Evolutionary conservation across 805 yeast genomes (phyloP).

Genomic region (Ascoidea rubescens): DNA sequence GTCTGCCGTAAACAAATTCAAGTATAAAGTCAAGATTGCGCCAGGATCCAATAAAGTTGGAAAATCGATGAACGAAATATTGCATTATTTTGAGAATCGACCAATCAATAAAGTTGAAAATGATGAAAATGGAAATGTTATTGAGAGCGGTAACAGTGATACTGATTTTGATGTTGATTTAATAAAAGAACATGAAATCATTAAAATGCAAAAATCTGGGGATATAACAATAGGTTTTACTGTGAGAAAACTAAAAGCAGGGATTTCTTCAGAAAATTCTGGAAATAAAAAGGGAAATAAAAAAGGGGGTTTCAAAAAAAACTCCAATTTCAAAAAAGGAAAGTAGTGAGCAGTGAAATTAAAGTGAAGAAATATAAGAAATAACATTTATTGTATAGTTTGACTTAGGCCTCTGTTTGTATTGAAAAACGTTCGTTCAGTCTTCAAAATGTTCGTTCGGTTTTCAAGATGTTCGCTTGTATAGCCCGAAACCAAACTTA

Average conservation of each 20-base stretch:
- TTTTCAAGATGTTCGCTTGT: no score
- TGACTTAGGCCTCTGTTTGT: not conserved
- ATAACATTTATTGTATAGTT: not conserved
- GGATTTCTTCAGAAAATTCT: constrained; percentile 33
- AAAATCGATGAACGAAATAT: constrained; percentile 60
- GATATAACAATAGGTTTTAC: constrained; percentile 59
- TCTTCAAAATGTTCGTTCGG: no score
- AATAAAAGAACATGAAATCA: constrained; percentile 49
- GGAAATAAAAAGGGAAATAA: constrained; percentile 15
- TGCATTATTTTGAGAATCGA: constrained; percentile 40
- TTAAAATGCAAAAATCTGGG: constrained; percentile 42
- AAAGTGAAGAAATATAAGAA: constrained; percentile 15
- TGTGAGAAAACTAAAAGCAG: constrained; percentile 55
- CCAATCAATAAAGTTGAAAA: constrained; percentile 25
- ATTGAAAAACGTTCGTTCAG: not conserved
- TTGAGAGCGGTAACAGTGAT: not conserved
- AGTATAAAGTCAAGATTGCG: constrained; percentile 72
- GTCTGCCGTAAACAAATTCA: constrained; percentile 58
- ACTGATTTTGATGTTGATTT: constrained; percentile 39
- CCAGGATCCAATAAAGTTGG: constrained; percentile 78
- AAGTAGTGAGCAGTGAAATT: constrained; percentile 10
- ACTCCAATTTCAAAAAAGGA: constrained; percentile 11
- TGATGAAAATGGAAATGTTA: constrained; percentile 22
- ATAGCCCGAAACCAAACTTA: no score
- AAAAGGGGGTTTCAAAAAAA: constrained; percentile 13